Evolutionary conservation across 2,329 filamentous ascomycete species (phyloP), one percentile per base, ranked within the genome.

Genomic region (Fusarium irregulare): DNA sequence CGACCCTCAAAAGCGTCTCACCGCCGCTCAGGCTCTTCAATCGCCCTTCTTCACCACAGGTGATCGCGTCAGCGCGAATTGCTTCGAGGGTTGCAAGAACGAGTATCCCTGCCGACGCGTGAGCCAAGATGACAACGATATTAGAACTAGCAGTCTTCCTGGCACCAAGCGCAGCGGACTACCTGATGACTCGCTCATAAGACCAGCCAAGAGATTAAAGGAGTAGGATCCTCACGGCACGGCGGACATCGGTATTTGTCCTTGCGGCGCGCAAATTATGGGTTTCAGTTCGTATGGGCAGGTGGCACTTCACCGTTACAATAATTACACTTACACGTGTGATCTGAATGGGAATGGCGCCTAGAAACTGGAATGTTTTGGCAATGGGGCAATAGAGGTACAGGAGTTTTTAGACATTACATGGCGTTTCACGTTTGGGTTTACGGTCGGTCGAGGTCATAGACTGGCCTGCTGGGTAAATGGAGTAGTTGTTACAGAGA

Each of bases 111-210:
- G 94, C 76, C 87, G 96, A 10, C 88, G 95, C 50, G 94, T 99
- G 42, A 97, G 92, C 74, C 91, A 97, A 75, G 96, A 99, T 76
- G 94, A 98, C 78, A 97, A 97, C 74, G 96, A 98, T 79, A 98
- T 98, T 60, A 86, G 93, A n/a, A 94, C 93, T 1, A 91, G 91
- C 45, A 97, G 93, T 78, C 80, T 98, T 37, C 93, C 95, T 1
- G 96, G 95, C 0, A 97, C 94, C 0, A 98, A 98, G 83, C 85
- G 94, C 64, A 95, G 92, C 70, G 95, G 92, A 0, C 77, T 97
- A 42, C 92, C 92, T 0, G 95, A 98, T 76, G 95, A 98, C 55
- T 83, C 83, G 20, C 76, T 97, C n/a, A 83, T 90, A 46, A 80
- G 89, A 37, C 87, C 88, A 0, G 81, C 82, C 6, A 92, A 92